Percentiles rank a stretch among this genome's conserved stretches.
These are phyloP conservation scores for Exserohilum rostratum DNA, from an alignment of 2,329 filamentous ascomycete genomes.

Conservation along the genomic window DNA sequence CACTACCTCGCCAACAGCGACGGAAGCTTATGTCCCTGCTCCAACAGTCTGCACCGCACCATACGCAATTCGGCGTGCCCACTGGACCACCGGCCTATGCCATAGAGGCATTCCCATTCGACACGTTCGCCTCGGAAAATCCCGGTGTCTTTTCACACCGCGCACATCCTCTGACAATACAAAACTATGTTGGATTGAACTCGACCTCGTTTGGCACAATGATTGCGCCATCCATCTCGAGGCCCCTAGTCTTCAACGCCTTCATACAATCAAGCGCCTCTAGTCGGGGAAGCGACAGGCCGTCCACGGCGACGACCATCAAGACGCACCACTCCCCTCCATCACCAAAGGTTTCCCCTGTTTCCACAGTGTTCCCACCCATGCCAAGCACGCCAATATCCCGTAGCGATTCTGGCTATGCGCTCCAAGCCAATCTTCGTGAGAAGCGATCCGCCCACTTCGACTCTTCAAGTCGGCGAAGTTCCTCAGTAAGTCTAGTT, in stretches of 20 bases:
- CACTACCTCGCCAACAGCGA: constrained; percentile 85
- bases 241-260: constrained; percentile 83
- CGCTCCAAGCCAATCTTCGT: constrained; percentile 80
- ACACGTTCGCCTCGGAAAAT: constrained; percentile 88
- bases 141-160: constrained; percentile 76
- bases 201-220: constrained; percentile 83
- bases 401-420: constrained; percentile 88
- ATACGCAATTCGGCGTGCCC: constrained; percentile 82
- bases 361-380: constrained; percentile 77
- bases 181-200: constrained; percentile 86
- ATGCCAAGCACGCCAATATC: constrained; percentile 81
- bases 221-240: constrained; percentile 57
- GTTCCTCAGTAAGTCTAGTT: constrained; percentile 69
- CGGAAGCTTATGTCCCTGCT: constrained; percentile 87
- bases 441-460: constrained; percentile 97
- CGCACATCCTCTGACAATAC: constrained; percentile 72
- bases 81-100: constrained; percentile 92
- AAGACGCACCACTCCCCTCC: constrained; percentile 58
- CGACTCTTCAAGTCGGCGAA: constrained; percentile 78
- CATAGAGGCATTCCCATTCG: constrained; percentile 88
- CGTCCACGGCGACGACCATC: constrained; percentile 57
- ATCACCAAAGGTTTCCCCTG: constrained; percentile 71
- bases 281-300: constrained; percentile 69
- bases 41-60: constrained; percentile 88
- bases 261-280: constrained; percentile 79